A percentile compares a stretch with the other conserved stretches of the same genome.
These are phyloP conservation scores for Purshia tridentata DNA, from an alignment of 306 rosid genomes.

Conservation along the genomic window DNA sequence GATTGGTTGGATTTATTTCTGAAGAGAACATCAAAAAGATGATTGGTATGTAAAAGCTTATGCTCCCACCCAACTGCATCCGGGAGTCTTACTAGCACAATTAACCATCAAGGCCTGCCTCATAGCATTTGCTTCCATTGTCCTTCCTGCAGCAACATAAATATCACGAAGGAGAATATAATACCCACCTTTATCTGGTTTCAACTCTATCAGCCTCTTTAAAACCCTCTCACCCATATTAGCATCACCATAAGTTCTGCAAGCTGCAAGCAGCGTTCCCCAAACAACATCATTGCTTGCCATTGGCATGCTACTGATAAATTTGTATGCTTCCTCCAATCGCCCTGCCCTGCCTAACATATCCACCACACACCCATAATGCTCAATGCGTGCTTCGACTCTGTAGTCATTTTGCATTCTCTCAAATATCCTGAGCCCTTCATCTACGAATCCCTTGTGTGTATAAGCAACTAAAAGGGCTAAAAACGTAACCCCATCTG, in stretches of 20 bases:
- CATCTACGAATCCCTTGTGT: conserved; percentile 52
- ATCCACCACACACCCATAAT: conserved; percentile 58
- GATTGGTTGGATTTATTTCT: background rate
- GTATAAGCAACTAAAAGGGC: conserved; percentile 56
- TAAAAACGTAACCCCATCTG: conserved; percentile 46
- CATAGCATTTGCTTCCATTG: conserved; percentile 48
- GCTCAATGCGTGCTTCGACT: conserved; percentile 51
- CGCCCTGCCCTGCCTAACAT: conserved; percentile 65
- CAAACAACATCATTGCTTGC: conserved; percentile 45
- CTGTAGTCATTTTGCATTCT: conserved; percentile 48
- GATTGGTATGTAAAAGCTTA: conserved; percentile 8
- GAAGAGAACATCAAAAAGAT: background rate
- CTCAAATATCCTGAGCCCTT: conserved; percentile 48
- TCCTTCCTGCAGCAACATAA: conserved; percentile 48
- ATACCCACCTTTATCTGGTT: conserved; percentile 65
- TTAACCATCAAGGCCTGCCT: conserved; percentile 41
- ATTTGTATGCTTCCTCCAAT: conserved; percentile 52
- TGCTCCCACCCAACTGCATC: conserved; percentile 50
- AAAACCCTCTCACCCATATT: conserved; percentile 49
- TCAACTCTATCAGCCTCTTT: conserved; percentile 44
- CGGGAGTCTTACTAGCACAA: conserved; percentile 50
- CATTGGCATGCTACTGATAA: conserved; percentile 41
- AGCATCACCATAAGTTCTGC: conserved; percentile 52
- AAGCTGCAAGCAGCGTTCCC: conserved; percentile 63
- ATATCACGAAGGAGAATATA: conserved; percentile 54